A percentile compares a stretch with the other conserved stretches of the same genome.
Conservation (phyloP, 768 basidiomycete species). For the Phaeolepiota aurea region DNA sequence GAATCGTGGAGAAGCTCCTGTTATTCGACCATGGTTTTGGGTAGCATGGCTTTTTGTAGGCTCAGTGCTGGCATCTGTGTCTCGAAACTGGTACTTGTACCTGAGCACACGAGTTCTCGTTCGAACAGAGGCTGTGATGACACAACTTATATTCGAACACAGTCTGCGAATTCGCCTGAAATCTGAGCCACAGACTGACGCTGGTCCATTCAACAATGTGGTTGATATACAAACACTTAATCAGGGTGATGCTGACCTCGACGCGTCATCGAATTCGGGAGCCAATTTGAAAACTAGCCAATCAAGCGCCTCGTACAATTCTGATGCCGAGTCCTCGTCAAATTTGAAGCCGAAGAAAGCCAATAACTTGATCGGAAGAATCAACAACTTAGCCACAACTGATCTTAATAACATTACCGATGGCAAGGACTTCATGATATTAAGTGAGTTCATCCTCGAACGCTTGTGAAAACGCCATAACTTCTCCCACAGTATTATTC, state of each 20-base stretch:
- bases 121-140: constrained; percentile 31
- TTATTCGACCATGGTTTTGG: constrained; percentile 65
- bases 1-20: constrained; percentile 34
- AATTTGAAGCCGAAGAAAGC: constrained; percentile 4
- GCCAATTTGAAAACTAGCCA: not conserved
- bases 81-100: constrained; percentile 48
- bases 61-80: constrained; percentile 30
- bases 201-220: constrained; percentile 4
- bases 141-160: constrained; percentile 35
- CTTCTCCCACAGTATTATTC: constrained; percentile 14
- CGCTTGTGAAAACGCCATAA: not conserved
- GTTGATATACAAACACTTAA: constrained; percentile 1
- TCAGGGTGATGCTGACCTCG: constrained; percentile 2
- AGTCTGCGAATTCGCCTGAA: constrained; percentile 56
- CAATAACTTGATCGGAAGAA: constrained; percentile 57
- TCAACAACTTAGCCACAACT: constrained; percentile 71
- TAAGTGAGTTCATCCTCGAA: constrained; percentile 6
- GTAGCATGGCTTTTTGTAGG: constrained; percentile 42
- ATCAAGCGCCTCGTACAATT: constrained; percentile 5
- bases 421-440: constrained; percentile 27
- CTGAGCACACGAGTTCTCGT: constrained; percentile 32
- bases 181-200: constrained; percentile 19
- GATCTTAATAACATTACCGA: constrained; percentile 39
- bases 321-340: not conserved
- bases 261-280: not conserved